These are phyloP conservation scores for Gremmenia infestans DNA, from an alignment of 2,329 filamentous ascomycete species.

Conservation along the genomic window DNA sequence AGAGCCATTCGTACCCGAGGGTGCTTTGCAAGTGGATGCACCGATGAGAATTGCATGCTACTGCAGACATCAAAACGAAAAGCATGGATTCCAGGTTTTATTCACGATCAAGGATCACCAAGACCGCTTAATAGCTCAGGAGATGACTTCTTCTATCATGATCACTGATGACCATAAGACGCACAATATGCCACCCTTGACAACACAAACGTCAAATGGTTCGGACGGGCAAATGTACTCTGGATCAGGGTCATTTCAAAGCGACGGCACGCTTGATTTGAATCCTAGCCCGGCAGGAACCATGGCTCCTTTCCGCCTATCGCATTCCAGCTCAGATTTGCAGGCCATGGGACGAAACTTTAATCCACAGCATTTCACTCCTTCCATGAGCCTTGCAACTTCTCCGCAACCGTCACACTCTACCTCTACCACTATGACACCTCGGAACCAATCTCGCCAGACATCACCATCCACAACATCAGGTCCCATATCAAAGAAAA, in stretches of 20 bases:
- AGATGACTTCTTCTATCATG: slow-evolving; percentile 83
- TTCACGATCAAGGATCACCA: slow-evolving; percentile 86
- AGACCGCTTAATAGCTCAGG: slow-evolving; percentile 74
- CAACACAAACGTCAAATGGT: slow-evolving; percentile 27
- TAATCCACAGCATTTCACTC: slow-evolving; percentile 22
- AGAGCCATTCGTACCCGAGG: slow-evolving; percentile 46
- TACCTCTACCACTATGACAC: slow-evolving; percentile 45
- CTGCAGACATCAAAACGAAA: slow-evolving; percentile 91
- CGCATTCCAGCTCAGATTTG: slow-evolving; percentile 60
- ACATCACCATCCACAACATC: slow-evolving; percentile 62
- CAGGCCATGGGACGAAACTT: slow-evolving; percentile 52
- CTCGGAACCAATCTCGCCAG: slow-evolving; percentile 65
- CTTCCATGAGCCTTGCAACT: slow-evolving; percentile 26
- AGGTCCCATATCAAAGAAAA: slow-evolving; percentile 70
- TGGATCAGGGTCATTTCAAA: slow-evolving; percentile 38
- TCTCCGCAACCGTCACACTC: slow-evolving; percentile 35
- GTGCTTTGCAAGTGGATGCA: slow-evolving; percentile 72
- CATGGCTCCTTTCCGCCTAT: slow-evolving; percentile 47
- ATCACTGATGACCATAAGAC: slow-evolving; percentile 99
- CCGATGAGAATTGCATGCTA: slow-evolving; percentile 98
- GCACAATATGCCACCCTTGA: slow-evolving; percentile 44
- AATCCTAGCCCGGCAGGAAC: slow-evolving; percentile 22
- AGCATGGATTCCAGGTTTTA: slow-evolving; percentile 86
- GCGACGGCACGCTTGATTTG: slow-evolving; percentile 26
- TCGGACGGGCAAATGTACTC: slow-evolving; percentile 34